Evolutionary conservation across 257 asterid genomes (phyloP).

Genomic region (Nicotiana noctiflora): DNA sequence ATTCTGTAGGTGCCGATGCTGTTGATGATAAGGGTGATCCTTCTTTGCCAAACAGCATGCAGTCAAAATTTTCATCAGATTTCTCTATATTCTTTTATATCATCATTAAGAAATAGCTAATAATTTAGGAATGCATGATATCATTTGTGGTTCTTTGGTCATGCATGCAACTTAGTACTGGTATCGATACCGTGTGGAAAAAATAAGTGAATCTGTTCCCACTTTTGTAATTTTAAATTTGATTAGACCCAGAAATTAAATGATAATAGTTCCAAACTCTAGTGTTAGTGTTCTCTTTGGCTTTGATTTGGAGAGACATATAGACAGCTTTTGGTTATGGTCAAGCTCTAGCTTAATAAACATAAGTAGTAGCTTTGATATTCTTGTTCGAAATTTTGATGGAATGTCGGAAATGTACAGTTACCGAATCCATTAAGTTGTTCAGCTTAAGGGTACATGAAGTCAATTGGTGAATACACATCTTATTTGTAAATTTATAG

Average conservation of each 20-base stretch:
- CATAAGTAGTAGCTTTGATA: background rate
- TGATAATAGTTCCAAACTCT: background rate
- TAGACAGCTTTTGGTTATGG: no score
- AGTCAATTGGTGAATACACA: background rate
- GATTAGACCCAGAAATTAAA: background rate
- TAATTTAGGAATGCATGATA: background rate
- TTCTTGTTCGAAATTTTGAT: background rate
- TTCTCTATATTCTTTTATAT: background rate
- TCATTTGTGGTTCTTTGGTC: background rate
- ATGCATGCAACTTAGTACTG: background rate
- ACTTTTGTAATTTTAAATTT: background rate
- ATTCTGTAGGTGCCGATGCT: constrained; percentile 30
- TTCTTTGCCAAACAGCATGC: background rate
- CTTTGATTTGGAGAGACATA: no score
- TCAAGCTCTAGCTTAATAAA: background rate
- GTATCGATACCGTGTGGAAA: background rate
- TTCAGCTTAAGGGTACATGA: background rate
- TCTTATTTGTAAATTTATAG: background rate
- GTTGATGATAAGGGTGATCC: constrained; percentile 40
- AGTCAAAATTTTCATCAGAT: background rate
- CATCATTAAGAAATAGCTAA: background rate
- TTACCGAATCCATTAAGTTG: background rate
- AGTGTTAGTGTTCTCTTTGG: no score
- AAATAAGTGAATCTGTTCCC: background rate
- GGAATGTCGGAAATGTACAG: background rate